Evolutionary conservation across 2,329 filamentous ascomycete species (phyloP).

Genomic region (Xylariaceae sp.): DNA sequence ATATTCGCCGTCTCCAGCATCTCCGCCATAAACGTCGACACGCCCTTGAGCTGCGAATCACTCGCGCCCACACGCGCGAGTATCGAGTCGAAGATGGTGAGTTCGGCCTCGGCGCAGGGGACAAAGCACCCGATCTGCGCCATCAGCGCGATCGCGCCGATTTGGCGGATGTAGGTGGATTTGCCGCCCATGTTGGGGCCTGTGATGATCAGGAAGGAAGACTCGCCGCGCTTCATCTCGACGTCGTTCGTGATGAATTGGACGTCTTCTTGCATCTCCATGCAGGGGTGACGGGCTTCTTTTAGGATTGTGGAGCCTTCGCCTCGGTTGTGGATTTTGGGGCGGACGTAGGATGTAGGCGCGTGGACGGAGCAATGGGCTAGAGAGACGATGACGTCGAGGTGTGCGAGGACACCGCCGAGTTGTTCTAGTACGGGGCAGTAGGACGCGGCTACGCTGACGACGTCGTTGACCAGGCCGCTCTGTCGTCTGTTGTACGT

Average conservation of each 20-base stretch:
- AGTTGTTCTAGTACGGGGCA: slow-evolving; percentile 86
- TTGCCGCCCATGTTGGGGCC: slow-evolving; percentile 99
- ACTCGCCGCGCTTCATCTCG: slow-evolving; percentile 67
- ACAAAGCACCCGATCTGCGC: slow-evolving; percentile 96
- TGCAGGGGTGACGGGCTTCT: slow-evolving; percentile 91
- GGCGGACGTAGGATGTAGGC: slow-evolving; percentile 83
- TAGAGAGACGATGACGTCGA: slow-evolving; percentile 92
- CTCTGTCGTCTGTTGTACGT: slow-evolving; percentile 94
- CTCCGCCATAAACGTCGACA: slow-evolving; percentile 98
- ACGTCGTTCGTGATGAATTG: slow-evolving; percentile 99
- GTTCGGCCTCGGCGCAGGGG: slow-evolving; percentile 80
- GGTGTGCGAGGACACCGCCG: slow-evolving; percentile 80
- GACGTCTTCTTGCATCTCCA: slow-evolving; percentile 98
- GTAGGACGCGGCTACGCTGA: slow-evolving; percentile 89
- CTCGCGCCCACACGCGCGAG: slow-evolving; percentile 92
- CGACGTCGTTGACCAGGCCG: slow-evolving; percentile 86
- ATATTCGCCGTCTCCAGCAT: slow-evolving; percentile 99
- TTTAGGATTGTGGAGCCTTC: slow-evolving; percentile 84
- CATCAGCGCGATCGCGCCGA: slow-evolving; percentile 94
- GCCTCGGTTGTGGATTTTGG: slow-evolving; percentile 83
- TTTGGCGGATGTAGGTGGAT: slow-evolving; percentile 96
- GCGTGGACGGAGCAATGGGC: slow-evolving; percentile 92
- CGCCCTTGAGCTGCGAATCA: slow-evolving; percentile 94
- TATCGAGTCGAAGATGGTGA: slow-evolving; percentile 95
- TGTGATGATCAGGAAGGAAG: slow-evolving; percentile 92